Evolutionary conservation across 2,329 filamentous ascomycete genomes (phyloP), one percentile per base, ranked within the genome.

Genomic region (Geosmithia flava): DNA sequence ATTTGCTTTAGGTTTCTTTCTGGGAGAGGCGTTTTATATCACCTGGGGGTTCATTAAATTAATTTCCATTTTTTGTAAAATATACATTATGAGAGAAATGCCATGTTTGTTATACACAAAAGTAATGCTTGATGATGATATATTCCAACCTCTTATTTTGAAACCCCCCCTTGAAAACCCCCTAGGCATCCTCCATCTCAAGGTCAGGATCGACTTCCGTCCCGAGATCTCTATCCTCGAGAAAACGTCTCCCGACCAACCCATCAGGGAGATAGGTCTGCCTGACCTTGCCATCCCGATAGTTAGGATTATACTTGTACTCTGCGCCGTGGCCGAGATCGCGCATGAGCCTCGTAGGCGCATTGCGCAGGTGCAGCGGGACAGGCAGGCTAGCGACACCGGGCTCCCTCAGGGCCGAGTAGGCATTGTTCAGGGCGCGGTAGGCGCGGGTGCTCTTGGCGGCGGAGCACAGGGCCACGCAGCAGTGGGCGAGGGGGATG

Each of bases 271-370:
- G 65, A 64, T 97, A 98, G 20, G 90, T 85, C 68, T 98, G 93
- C 53, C 72, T 76, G 1, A 97, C 91, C 55, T 70, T 78, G 0
- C 93, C 93, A 51, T 90, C 80, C 46, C 77, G 67, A 59, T 91
- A 98, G 55, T 95, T 87, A 0, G 93, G 93, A 55, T 95, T 95
- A 60, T 98, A 97, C 65, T 97, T 97, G 66, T 98, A 98, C 61
- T 89, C 86, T 46, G 81, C 83, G 1, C 90, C 90, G 59, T 89
- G 95, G 0, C 88, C 91, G 54, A 97, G 68, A 55, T 96, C 91
- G 57, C 90, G 86, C 91, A 98, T 95, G 54, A 97, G 62, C 54
- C 83, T 77, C 1, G 93, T 97, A 0, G 93, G 91, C 8, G 93
- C 93, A 63, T 97, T 97, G 50, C 93, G 73, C 50, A 98, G 66